Percentiles rank a stretch among this genome's conserved stretches.
Evolutionary conservation across 768 basidiomycete genomes (phyloP).

Genomic region (Kwoniella bestiolae): DNA sequence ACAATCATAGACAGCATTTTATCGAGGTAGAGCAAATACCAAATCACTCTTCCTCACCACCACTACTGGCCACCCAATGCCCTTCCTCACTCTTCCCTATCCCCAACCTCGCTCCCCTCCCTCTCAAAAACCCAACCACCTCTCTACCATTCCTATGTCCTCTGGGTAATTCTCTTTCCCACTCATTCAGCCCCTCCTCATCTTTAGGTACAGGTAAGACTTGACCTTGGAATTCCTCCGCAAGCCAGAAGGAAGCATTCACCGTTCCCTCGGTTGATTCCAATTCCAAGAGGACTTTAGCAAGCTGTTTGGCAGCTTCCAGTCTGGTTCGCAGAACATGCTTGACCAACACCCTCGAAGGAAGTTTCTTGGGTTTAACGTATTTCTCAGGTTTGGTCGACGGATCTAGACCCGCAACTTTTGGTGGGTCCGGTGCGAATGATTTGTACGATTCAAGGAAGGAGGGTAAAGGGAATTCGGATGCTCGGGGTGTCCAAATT

Average conservation of each 20-base stretch:
- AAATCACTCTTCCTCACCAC: conserved; percentile 30
- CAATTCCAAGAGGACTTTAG: conserved; percentile 71
- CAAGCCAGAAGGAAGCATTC: conserved; percentile 58
- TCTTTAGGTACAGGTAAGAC: conserved; percentile 36
- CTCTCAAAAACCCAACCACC: conserved; percentile 71
- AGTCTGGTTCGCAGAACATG: conserved; percentile 86
- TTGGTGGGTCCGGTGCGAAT: conserved; percentile 44
- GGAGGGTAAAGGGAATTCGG: conserved; percentile 77
- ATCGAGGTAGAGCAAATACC: too few species aligned
- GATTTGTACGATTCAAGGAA: conserved; percentile 57
- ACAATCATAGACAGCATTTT: too few species aligned
- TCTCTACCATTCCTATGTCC: conserved; percentile 67
- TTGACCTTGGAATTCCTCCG: conserved; percentile 42
- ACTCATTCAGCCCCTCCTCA: conserved; percentile 59
- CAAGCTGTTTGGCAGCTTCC: conserved; percentile 77
- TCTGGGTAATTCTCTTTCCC: conserved; percentile 46
- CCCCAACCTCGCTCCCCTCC: conserved; percentile 73
- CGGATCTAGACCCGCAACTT: conserved; percentile 44
- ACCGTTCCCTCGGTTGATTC: conserved; percentile 55
- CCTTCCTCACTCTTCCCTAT: conserved; percentile 61
- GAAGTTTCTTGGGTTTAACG: conserved; percentile 60
- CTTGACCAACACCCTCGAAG: conserved; percentile 80
- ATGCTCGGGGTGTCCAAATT: conserved; percentile 83
- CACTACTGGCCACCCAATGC: conserved; percentile 66
- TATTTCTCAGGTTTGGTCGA: conserved; percentile 34